Conservation (phyloP, 2,329 filamentous ascomycete species). For the Trichoderma lentiforme region DNA sequence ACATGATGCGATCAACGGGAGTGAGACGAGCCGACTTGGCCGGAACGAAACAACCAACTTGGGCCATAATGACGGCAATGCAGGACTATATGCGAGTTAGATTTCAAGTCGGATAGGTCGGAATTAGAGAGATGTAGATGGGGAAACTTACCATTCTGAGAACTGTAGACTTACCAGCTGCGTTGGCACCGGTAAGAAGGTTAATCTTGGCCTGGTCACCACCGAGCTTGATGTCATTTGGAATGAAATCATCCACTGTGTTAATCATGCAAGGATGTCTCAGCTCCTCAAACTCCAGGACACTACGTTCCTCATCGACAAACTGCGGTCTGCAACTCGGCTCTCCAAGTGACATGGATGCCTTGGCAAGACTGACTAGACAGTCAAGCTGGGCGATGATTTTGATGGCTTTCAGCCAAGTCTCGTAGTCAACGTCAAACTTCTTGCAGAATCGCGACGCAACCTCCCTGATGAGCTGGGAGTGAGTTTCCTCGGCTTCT, state of each 20-base stretch:
- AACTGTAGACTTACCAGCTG: conserved; percentile 94
- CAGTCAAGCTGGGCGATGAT: conserved; percentile 92
- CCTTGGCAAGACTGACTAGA: conserved; percentile 86
- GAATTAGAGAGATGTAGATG: too few species aligned
- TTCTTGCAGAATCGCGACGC: conserved; percentile 77
- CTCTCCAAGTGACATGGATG: conserved; percentile 77
- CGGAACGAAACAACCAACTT: conserved; percentile 90
- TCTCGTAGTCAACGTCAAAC: conserved; percentile 82
- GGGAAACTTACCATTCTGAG: conserved; percentile 73
- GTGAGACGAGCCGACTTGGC: conserved; percentile 79
- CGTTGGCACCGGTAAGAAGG: conserved; percentile 91
- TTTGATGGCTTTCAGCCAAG: conserved; percentile 86
- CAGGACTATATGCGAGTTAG: conserved; percentile 62
- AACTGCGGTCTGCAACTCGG: conserved; percentile 89
- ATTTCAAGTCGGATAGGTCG: too few species aligned
- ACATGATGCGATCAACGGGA: conserved; percentile 97
- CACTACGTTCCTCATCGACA: conserved; percentile 76
- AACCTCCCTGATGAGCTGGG: conserved; percentile 85
- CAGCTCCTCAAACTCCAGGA: conserved; percentile 88
- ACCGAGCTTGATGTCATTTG: conserved; percentile 86
- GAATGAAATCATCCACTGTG: conserved; percentile 89
- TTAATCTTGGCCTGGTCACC: conserved; percentile 80
- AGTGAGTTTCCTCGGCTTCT: conserved; percentile 90
- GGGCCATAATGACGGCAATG: conserved; percentile 93
- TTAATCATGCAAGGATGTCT: conserved; percentile 93